Base-by-base conservation (phyloP, 2,329 filamentous ascomycete species). In the Verticillium albo-atrum region DNA sequence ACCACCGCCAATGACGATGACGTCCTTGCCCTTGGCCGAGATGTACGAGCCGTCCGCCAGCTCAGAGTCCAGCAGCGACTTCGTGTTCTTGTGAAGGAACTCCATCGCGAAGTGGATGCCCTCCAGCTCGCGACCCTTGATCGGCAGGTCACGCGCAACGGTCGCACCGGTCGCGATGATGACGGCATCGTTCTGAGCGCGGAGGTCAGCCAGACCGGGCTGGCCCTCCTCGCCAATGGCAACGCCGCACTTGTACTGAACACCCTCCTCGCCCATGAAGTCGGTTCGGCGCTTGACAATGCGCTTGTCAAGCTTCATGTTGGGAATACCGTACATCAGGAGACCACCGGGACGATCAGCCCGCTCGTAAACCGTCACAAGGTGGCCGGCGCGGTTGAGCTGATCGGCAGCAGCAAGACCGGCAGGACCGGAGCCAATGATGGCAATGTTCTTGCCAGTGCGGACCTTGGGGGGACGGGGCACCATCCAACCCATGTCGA, bases 221-320 rank as follows among this genome's bases (percentile, higher is more conserved):
- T 76, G 67, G 56, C 88, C 82, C 55, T 89, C 86, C 64, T 95
- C 89, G 53, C 93, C 94, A 67, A 98, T 84, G 35, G 87, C 79
- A 58, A 91, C 86, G 62, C 88, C 86, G 32, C 90, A 90, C 76
- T 91, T 87, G 78, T 96, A 97, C 56, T 83, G 82, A 71, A 97
- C 79, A 55, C 94, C 94, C 77, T 97, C 94, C 3, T 88, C 85
- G 58, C 90, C 91, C 91, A 97, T 94, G 76, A 98, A 92, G 76
- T 97, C 91, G 55, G 95, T 92, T 74, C 94, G 90, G 57, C 94
- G 90, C 82, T 97, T 94, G 62, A 98, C 94, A 64, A 97, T 88
- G 72, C 92, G 92, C 84, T 98, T 98, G 80, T 98, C 94, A 50
- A 98, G 89, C 82, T 98, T 98, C 94, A 98, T 98, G 82, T 98